Percentiles rank a stretch among this genome's conserved stretches.
phyloP scores from a whole-genome alignment of 805 yeast species.

The Kodamaea leandrae region DNA sequence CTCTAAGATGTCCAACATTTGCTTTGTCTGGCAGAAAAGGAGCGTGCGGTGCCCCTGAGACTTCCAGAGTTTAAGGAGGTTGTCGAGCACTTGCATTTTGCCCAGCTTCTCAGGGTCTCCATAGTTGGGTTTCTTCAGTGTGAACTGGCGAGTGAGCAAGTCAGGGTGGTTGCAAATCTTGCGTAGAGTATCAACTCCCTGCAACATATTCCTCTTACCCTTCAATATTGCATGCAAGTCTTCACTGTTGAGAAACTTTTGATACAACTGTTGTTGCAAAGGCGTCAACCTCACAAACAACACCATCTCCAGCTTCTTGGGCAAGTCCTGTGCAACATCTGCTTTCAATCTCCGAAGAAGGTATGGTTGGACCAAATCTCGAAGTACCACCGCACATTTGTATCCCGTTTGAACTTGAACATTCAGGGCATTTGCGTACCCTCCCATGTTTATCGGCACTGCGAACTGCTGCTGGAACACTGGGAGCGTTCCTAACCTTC shows the following conservation, averaged over 20 bases:
- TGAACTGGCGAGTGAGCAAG: slow-evolving; percentile 49
- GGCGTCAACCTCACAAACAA: slow-evolving; percentile 83
- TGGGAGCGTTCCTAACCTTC: slow-evolving; percentile 90
- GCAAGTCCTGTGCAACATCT: slow-evolving; percentile 94
- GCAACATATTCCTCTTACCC: slow-evolving; percentile 78
- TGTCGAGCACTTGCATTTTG: slow-evolving; percentile 83
- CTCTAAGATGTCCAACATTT: slow-evolving; percentile 88
- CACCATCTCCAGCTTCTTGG: slow-evolving; percentile 91
- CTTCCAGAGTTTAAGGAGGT: slow-evolving; percentile 73
- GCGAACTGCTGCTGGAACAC: slow-evolving; percentile 92
- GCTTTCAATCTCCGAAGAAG: slow-evolving; percentile 80
- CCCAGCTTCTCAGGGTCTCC: slow-evolving; percentile 72
- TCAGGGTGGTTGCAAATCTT: slow-evolving; percentile 98
- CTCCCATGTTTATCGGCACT: slow-evolving; percentile 92
- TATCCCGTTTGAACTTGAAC: slow-evolving; percentile 95
- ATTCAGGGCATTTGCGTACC: slow-evolving; percentile 95
- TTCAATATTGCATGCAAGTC: slow-evolving; percentile 69
- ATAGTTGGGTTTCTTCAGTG: slow-evolving; percentile 38
- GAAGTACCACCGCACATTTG: slow-evolving; percentile 87
- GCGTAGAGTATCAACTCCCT: slow-evolving; percentile 85
- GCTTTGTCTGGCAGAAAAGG: slow-evolving; percentile 89
- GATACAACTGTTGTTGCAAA: slow-evolving; percentile 70
- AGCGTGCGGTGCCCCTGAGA: slow-evolving; percentile 74
- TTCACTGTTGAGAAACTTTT: slow-evolving; percentile 69
- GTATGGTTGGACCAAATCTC: slow-evolving; percentile 89